Evolutionary conservation across 805 yeast genomes (phyloP), one percentile per base, ranked within the genome.

Genomic region (Pichia nanzhaoensis): DNA sequence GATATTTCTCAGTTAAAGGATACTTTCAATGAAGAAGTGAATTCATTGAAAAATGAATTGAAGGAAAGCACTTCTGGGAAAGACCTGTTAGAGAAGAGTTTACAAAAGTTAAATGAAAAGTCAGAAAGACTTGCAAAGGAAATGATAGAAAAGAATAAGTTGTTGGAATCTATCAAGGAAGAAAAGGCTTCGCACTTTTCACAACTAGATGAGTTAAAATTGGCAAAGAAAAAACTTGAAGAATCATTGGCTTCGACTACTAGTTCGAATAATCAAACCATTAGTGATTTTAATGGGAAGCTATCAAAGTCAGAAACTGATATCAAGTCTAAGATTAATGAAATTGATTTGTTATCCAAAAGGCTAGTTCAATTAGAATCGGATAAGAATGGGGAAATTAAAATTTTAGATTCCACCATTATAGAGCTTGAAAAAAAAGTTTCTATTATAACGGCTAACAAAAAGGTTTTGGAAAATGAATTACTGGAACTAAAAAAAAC

Each of bases 51-150:
- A 14, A 28, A 18, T 10, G 20, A 44, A 12, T 3, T 39, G 10
- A n/a, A 31, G 7, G 5, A 44, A 1, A 47, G 55, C 16, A 30
- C 57, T 5, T 44, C 40, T 14, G 61, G 54, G 4, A 42, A 39
- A 5, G 10, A 17, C 16, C 19, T 9, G 10, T 16, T 44, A 14
- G 38, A 35, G 19, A 18, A 18, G 31, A 36, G 17, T 4, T 34
- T 5, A 21, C 16, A 12, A 17, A 34, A 10, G 14, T 39, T 5
- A 27, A 27, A 14, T 21, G 34, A 5, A 5, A 14, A 17, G 28
- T 18, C 31, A 18, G 35, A 33, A 13, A 19, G 16, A 24, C 13
- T 17, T 18, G 13, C 27, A 9, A 24, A 18, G 17, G 30, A 33
- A 9, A n/a, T 37, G 2, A 4, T 10, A 12, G 42, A 27, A 14